phyloP scores from a whole-genome alignment of 2,329 filamentous ascomycete species.

The Atkinsonella texensis region DNA sequence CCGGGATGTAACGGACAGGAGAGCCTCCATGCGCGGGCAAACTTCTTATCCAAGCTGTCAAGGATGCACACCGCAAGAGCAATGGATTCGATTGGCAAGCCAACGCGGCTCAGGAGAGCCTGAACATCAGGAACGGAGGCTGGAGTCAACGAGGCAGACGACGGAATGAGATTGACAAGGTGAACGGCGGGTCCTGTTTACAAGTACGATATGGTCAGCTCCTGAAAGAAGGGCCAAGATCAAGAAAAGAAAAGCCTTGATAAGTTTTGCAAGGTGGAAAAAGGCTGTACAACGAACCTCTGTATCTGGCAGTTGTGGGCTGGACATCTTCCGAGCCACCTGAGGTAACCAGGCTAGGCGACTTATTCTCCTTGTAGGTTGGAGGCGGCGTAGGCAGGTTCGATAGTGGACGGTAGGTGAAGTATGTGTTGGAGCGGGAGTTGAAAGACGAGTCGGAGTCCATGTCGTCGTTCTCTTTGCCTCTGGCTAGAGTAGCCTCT shows the following conservation, averaged over 20 bases:
- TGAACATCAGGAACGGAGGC: constrained; percentile 49
- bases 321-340: constrained; percentile 31
- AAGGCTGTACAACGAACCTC: constrained; percentile 20
- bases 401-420: constrained; percentile 55
- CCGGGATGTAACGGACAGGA: constrained; percentile 37
- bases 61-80: constrained; percentile 55
- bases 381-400: constrained; percentile 56
- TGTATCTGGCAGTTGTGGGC: constrained; percentile 24
- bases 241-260: neutral
- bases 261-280: neutral
- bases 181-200: constrained; percentile 49
- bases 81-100: constrained; percentile 47
- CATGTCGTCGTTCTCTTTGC: constrained; percentile 23
- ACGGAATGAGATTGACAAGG: constrained; percentile 53
- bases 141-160: constrained; percentile 45
- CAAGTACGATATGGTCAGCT: neutral
- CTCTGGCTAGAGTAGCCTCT: constrained; percentile 5
- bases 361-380: constrained; percentile 34
- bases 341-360: constrained; percentile 19
- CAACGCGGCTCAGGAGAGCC: constrained; percentile 44
- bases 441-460: too few relatives aligned
- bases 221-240: too few relatives aligned
- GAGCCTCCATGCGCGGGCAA: constrained; percentile 50
- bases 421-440: constrained; percentile 34
- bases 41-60: constrained; percentile 50